phyloP scores from a whole-genome alignment of 805 yeast species.

The Zygosaccharomyces rouxii region DNA sequence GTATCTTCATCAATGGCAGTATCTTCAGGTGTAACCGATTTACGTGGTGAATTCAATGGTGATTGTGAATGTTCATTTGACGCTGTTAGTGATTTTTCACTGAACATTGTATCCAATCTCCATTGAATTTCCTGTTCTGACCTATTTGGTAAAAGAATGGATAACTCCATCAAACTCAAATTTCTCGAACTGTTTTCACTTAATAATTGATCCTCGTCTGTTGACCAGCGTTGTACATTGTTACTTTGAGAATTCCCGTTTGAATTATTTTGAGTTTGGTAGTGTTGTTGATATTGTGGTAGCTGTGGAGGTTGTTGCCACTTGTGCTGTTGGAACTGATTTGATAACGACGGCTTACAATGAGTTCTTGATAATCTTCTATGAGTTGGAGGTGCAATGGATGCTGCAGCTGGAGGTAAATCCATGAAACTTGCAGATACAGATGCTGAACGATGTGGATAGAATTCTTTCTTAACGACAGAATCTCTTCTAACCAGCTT shows the following conservation, averaged over 20 bases:
- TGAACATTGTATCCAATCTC: conserved; percentile 47
- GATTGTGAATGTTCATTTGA: conserved; percentile 11
- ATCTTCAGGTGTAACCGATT: conserved; percentile 21
- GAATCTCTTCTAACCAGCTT: conserved; percentile 26
- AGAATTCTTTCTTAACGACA: conserved; percentile 13
- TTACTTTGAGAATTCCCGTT: neutral
- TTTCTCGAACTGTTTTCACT: conserved; percentile 52
- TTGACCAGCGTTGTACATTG: conserved; percentile 38
- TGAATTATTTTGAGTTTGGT: neutral
- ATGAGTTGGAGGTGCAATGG: conserved; percentile 8
- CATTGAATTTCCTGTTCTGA: conserved; percentile 70
- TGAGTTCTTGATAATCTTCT: conserved; percentile 11
- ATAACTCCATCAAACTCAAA: conserved; percentile 65
- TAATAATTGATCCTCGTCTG: conserved; percentile 69
- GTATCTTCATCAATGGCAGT: conserved; percentile 24
- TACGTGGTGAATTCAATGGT: conserved; percentile 23
- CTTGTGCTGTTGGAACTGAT: conserved; percentile 1
- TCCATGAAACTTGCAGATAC: conserved; percentile 18
- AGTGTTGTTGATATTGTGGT: conserved; percentile 7
- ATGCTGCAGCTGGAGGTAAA: conserved; percentile 16
- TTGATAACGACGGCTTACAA: conserved; percentile 3
- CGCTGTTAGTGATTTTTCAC: conserved; percentile 9
- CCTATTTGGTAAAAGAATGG: conserved; percentile 66
- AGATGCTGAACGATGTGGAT: conserved; percentile 13
- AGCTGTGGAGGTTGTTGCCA: conserved; percentile 1